These are phyloP conservation scores for Rhizopogon salebrosus DNA, from an alignment of 768 basidiomycete genomes.

Conservation along the genomic window DNA sequence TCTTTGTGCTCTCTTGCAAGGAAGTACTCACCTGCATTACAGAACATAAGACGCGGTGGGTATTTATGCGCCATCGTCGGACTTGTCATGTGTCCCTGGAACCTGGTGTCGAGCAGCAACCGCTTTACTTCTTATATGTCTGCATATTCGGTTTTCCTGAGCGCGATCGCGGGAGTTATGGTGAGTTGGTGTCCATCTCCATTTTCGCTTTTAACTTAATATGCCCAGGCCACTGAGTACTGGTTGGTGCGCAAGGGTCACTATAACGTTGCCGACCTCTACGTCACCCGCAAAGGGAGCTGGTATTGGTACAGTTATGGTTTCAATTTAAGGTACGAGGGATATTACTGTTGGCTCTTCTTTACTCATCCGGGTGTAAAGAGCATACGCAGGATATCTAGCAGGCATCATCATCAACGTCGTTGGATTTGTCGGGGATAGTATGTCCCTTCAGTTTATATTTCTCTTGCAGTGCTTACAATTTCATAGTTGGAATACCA, in stretches of 20 bases:
- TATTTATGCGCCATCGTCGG: slow-evolving; percentile 72
- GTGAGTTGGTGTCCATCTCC: slow-evolving; percentile 19
- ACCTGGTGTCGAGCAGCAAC: slow-evolving; percentile 60
- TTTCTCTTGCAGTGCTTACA: background rate
- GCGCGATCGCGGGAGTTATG: slow-evolving; percentile 77
- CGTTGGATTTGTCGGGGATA: slow-evolving; percentile 70
- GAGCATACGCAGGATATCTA: slow-evolving; percentile 58
- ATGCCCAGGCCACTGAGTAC: slow-evolving; percentile 62
- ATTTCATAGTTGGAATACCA: slow-evolving; percentile 37
- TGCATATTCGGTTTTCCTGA: slow-evolving; percentile 72
- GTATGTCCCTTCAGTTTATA: slow-evolving; percentile 25
- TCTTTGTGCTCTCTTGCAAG: background rate
- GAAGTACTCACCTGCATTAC: background rate
- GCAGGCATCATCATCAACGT: slow-evolving; percentile 73
- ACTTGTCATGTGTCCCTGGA: slow-evolving; percentile 68
- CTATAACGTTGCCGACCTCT: slow-evolving; percentile 62
- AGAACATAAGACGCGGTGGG: slow-evolving; percentile 77
- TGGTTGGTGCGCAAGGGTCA: slow-evolving; percentile 62
- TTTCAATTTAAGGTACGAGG: slow-evolving; percentile 53
- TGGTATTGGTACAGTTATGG: slow-evolving; percentile 72
- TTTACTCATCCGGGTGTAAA: slow-evolving; percentile 11
- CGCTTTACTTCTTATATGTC: slow-evolving; percentile 73
- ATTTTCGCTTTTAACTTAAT: no score
- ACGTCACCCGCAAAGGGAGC: slow-evolving; percentile 45
- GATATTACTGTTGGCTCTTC: background rate